Conservation (phyloP, 306 rosid genomes). For the Alnus glutinosa region DNA sequence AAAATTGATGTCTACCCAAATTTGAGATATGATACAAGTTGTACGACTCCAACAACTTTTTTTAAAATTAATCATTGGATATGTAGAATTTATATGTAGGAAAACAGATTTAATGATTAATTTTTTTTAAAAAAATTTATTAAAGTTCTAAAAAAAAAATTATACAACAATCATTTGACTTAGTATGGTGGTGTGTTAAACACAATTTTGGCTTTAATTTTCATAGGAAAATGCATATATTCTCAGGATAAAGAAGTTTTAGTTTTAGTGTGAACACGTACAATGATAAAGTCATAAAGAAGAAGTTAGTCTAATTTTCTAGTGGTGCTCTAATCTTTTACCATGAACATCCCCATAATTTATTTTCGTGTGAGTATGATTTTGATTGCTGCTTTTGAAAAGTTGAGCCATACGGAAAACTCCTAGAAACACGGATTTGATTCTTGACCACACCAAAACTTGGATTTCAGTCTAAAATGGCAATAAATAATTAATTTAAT, state of each 20-base stretch:
- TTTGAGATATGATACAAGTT: too few species aligned
- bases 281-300: background rate
- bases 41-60: too few species aligned
- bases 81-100: too few species aligned
- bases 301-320: background rate
- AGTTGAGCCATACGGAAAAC: background rate
- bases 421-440: background rate
- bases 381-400: background rate
- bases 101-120: too few species aligned
- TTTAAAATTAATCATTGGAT: too few species aligned
- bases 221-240: background rate
- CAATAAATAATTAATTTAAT: background rate
- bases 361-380: background rate
- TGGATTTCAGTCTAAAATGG: background rate
- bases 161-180: too few species aligned
- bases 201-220: background rate
- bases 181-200: too few species aligned
- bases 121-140: too few species aligned
- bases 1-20: too few species aligned
- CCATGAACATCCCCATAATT: background rate
- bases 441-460: background rate
- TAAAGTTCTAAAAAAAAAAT: too few species aligned
- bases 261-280: too few species aligned
- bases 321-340: background rate
- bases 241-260: too few species aligned